Evolutionary conservation across 2,329 filamentous ascomycete genomes (phyloP).

Genomic region (Monosporascus sp.): DNA sequence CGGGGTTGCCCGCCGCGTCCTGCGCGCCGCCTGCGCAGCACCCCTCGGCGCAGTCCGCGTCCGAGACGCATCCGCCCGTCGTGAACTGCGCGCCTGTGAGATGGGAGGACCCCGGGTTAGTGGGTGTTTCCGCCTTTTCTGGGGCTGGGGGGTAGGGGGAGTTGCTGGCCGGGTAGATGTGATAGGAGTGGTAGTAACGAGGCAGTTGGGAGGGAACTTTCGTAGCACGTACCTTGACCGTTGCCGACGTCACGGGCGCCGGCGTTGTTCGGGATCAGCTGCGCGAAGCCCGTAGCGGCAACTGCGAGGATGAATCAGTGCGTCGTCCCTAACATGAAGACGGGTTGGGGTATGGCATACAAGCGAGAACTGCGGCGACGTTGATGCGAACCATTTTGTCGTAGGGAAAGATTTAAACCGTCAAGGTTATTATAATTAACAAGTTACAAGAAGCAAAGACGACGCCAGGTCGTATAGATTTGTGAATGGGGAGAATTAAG

Average conservation of each 20-base stretch:
- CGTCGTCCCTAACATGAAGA: not conserved
- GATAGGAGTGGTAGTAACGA: too few species aligned
- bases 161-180: not conserved
- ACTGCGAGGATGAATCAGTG: constrained; percentile 18
- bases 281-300: constrained; percentile 22
- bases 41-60: constrained; percentile 28
- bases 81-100: constrained; percentile 27
- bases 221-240: constrained; percentile 15
- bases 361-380: constrained; percentile 20
- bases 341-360: constrained; percentile 16
- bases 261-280: constrained; percentile 27
- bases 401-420: constrained; percentile 3
- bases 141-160: not conserved
- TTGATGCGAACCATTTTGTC: constrained; percentile 31
- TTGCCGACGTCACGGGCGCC: constrained; percentile 30
- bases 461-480: constrained; percentile 11
- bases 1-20: constrained; percentile 19
- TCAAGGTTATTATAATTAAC: constrained; percentile 5
- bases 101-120: not conserved
- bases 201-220: too few species aligned
- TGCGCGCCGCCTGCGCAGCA: constrained; percentile 27
- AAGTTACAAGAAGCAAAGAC: constrained; percentile 8
- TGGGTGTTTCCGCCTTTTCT: not conserved
- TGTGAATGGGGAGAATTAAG: not conserved
- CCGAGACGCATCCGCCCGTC: constrained; percentile 30